Conservation (phyloP, 139 green algal species). For the Chlamydomonas schloesseri region DNA sequence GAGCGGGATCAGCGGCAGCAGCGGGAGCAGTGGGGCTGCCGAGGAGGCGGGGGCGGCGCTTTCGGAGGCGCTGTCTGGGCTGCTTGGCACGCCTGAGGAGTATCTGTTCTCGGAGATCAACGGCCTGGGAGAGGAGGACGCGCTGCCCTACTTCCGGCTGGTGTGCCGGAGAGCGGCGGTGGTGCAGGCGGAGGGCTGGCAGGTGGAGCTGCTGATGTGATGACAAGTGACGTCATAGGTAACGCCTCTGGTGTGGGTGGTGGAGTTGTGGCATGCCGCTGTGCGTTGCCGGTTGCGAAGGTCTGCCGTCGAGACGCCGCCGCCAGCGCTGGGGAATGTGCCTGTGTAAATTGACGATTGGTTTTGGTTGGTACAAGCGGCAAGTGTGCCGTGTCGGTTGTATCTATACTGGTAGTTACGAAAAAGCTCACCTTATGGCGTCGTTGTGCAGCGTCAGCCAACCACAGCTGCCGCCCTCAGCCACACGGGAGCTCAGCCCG, state of each 20-base stretch:
- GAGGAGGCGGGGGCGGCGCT: not conserved
- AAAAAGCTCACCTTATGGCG: no score
- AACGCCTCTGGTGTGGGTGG: not conserved
- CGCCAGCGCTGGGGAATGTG: no score
- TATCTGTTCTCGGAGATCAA: conserved; percentile 16
- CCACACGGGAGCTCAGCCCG: not conserved
- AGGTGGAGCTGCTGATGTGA: not conserved
- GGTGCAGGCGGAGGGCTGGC: not conserved
- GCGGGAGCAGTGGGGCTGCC: not conserved
- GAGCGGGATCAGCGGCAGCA: no score
- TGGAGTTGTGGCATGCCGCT: no score
- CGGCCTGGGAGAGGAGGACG: not conserved
- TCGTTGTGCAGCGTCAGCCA: no score
- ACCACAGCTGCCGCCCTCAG: no score
- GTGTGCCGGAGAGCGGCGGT: not conserved
- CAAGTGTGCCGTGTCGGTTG: no score
- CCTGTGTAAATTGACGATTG: no score
- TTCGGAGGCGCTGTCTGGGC: not conserved
- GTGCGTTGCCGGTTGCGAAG: no score
- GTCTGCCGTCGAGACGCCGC: no score
- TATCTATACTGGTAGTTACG: no score
- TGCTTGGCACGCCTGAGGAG: not conserved
- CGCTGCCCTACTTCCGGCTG: not conserved
- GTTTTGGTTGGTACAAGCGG: no score
- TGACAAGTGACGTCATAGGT: not conserved